Base-by-base conservation (phyloP, 441 rosid genomes). In the Cnidoscolus chayamansa region DNA sequence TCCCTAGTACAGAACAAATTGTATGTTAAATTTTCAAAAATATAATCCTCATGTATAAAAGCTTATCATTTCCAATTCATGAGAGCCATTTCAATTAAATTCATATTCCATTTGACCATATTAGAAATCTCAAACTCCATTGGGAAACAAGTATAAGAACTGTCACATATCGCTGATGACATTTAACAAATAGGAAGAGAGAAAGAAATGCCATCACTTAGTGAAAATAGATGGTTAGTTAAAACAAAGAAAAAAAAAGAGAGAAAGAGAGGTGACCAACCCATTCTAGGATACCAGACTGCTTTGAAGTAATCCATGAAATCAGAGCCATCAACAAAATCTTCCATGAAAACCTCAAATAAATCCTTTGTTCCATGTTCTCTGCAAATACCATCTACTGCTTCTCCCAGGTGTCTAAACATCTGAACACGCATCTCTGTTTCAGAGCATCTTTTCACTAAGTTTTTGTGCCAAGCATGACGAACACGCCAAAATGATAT, bases 251-350 rank as follows among this genome's bases (percentile, higher is more conserved):
- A 35, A 40, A 25, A 25, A 25, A 25, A 25, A 25, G 25, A 25
- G 25, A 25, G 25, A 25, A 25, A 25, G 25, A 25, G 25, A 19
- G 49, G 67, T 32, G 13, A 83, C 80, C 54, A 71, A 90, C 96
- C 96, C 81, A 89, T 70, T 85, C 83, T 84, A 43, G 95, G 97
- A 79, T 85, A 83, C 97, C 97, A 94, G 54, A 77, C 81, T 50
- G 95, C 95, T 81, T 85, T 89, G 80, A 94, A 91, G 82, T 91
- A 94, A 71, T 90, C 98, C 81, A 85, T 70, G 77, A 91, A 94
- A 65, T 83, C 86, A 67, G 80, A 79, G 76, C 73, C 65, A 68
- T 83, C 92, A 67, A 79, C 81, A 78, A 88, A 87, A 71, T 88
- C 92, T 68, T 88, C 89, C 88, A 84, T 61, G 83, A 85, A 80